Percentiles rank a stretch among this genome's conserved stretches.
phyloP scores from a whole-genome alignment of 129 eudicot species.

The Helianthus annuus region DNA sequence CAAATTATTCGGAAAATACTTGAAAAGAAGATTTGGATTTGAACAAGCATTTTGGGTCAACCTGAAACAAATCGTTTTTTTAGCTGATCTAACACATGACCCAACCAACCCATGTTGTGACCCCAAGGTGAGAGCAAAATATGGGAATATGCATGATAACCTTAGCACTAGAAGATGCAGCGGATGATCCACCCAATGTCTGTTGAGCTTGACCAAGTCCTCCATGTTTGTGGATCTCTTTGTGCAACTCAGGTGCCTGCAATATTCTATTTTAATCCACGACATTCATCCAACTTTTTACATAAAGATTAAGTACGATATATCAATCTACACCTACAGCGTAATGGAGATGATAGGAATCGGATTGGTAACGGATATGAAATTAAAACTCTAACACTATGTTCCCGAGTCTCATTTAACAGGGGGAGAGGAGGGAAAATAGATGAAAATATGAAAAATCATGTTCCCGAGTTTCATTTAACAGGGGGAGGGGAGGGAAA shows the following conservation, averaged over 20 bases:
- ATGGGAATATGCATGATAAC: conserved; percentile 17
- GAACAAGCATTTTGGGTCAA: not conserved
- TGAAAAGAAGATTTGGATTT: not conserved
- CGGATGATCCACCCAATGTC: conserved; percentile 35
- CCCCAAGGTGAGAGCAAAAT: not conserved
- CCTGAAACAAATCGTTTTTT: not conserved
- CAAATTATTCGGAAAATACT: not conserved
- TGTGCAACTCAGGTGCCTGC: conserved; percentile 53
- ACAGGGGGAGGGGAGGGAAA: no score
- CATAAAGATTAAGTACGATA: not conserved
- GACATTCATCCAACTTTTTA: not conserved
- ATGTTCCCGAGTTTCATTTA: no score
- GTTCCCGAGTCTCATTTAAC: no score
- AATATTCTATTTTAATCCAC: not conserved
- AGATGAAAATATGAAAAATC: no score
- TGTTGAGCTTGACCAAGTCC: conserved; percentile 44
- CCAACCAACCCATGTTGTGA: conserved; percentile 4
- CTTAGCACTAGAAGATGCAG: conserved; percentile 37
- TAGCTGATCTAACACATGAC: not conserved
- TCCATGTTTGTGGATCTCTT: conserved; percentile 36
- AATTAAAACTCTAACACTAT: no score
- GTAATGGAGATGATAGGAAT: not conserved
- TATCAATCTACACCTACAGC: not conserved
- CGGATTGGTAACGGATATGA: no score
- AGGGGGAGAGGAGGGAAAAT: no score